Evolutionary conservation across 164 flowering plant genomes (phyloP).

Genomic region (Vitis cinerea): DNA sequence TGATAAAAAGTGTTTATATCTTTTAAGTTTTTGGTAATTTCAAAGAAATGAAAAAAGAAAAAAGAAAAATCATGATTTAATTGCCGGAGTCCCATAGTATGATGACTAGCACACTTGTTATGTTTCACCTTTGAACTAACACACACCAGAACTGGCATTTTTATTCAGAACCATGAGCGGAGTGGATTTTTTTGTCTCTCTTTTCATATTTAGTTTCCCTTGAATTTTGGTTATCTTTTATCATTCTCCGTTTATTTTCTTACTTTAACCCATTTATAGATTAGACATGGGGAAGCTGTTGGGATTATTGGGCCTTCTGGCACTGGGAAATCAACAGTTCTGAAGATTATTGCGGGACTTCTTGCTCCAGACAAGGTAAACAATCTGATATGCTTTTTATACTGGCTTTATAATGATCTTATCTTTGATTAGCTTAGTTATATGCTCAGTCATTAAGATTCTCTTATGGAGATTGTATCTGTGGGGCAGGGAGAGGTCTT

Average conservation of each 20-base stretch:
- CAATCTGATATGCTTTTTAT: background rate
- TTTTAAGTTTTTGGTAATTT: no score
- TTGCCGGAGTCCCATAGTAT: no score
- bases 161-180: no score
- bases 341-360: conserved; percentile 96
- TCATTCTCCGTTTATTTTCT: background rate
- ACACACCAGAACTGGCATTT: no score
- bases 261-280: conserved; percentile 37
- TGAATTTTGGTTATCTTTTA: background rate
- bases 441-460: background rate
- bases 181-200: no score
- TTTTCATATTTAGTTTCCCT: background rate
- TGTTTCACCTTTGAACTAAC: no score
- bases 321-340: conserved; percentile 90
- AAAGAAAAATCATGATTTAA: no score
- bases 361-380: conserved; percentile 94
- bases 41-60: no score
- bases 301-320: conserved; percentile 99
- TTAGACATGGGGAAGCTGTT: conserved; percentile 96
- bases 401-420: background rate
- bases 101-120: no score
- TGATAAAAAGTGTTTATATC: no score
- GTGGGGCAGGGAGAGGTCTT: conserved; percentile 80
- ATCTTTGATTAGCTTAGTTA: background rate
- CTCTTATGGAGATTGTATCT: conserved; percentile 8